phyloP scores from a whole-genome alignment of 2,329 filamentous ascomycete genomes.

The Sphaerostilbella broomeana region DNA sequence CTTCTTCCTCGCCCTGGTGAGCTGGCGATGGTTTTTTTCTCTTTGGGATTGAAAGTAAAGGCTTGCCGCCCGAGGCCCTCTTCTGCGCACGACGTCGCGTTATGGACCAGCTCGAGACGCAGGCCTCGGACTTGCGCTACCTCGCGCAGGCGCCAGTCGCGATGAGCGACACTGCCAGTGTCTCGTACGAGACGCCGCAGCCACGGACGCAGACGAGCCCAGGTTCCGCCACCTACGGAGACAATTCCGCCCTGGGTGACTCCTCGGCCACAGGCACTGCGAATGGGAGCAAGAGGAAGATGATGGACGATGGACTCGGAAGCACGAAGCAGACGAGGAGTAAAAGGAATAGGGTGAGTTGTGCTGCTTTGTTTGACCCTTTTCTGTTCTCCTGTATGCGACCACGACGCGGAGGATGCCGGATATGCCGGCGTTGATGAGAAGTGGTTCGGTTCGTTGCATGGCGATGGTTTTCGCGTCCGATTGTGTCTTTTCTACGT shows the following conservation, averaged over 20 bases:
- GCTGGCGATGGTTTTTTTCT: too few species aligned
- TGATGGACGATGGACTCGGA: constrained; percentile 33
- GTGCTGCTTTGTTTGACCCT: not conserved
- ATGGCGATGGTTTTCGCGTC: too few species aligned
- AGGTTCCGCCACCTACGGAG: constrained; percentile 38
- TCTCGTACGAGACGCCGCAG: constrained; percentile 28
- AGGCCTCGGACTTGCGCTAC: constrained; percentile 49
- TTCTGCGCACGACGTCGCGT: constrained; percentile 8
- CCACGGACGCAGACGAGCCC: constrained; percentile 28
- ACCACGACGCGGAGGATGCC: too few species aligned
- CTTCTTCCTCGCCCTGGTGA: not conserved
- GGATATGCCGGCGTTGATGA: too few species aligned
- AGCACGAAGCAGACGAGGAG: constrained; percentile 50
- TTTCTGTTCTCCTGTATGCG: too few species aligned
- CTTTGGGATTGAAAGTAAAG: not conserved
- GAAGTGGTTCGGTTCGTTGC: too few species aligned
- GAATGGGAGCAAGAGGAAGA: constrained; percentile 31
- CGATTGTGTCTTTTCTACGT: too few species aligned
- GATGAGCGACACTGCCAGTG: constrained; percentile 24
- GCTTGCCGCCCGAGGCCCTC: constrained; percentile 2
- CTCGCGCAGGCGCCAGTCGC: constrained; percentile 36
- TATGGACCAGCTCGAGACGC: constrained; percentile 50
- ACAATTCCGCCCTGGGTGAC: constrained; percentile 40
- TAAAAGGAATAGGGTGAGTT: constrained; percentile 52
- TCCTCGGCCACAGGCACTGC: constrained; percentile 14